Conservation (phyloP, 1,139 yeast genomes). For the Pichia inconspicua region DNA sequence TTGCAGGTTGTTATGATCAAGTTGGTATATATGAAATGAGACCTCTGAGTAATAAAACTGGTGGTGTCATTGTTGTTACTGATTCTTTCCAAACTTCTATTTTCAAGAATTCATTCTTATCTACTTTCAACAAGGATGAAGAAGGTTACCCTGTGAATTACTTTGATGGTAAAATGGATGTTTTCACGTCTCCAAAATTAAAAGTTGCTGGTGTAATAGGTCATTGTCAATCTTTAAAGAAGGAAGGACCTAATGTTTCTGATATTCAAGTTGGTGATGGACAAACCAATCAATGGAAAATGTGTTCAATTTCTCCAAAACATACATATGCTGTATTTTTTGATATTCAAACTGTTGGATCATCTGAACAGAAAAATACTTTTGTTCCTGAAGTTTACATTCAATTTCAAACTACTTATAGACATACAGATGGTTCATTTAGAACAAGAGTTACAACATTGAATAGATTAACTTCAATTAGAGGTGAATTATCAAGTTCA, state of each 20-base stretch:
- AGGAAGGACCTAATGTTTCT: conserved; percentile 59
- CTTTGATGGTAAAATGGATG: conserved; percentile 77
- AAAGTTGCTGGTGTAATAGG: conserved; percentile 93
- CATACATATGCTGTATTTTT: conserved; percentile 84
- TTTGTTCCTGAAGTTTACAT: conserved; percentile 48
- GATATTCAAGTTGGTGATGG: conserved; percentile 94
- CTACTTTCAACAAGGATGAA: conserved; percentile 78
- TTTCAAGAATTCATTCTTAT: conserved; percentile 86
- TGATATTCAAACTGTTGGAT: conserved; percentile 57
- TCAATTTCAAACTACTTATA: conserved; percentile 72
- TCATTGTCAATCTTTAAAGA: conserved; percentile 71
- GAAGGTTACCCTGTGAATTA: conserved; percentile 84
- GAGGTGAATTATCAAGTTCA: conserved; percentile 39
- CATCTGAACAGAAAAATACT: conserved; percentile 28
- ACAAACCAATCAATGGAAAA: conserved; percentile 79
- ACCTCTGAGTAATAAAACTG: conserved; percentile 77
- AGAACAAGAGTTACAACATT: conserved; percentile 85
- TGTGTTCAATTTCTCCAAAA: conserved; percentile 77
- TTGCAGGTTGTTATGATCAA: conserved; percentile 97
- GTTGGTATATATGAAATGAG: conserved; percentile 97
- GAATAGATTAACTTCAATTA: conserved; percentile 29
- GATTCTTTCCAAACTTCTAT: conserved; percentile 97
- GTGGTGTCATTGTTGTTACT: conserved; percentile 84
- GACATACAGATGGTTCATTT: conserved; percentile 73
- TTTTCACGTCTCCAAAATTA: conserved; percentile 81